phyloP scores from a whole-genome alignment of 1,284 basidiomycete species.

The Pholiota adiposa region DNA sequence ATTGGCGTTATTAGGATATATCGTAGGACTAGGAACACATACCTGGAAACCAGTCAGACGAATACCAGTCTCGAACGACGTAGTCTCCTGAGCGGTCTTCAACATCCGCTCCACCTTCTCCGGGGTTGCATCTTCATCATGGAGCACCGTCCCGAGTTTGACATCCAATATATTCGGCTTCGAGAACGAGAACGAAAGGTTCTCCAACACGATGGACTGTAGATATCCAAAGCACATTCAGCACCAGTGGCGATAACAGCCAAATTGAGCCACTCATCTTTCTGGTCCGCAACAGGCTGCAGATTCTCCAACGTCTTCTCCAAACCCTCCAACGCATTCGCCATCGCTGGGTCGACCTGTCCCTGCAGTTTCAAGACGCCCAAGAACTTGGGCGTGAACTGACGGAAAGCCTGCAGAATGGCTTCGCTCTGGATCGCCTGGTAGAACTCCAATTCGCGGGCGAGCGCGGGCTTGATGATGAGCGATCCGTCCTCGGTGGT shows the following conservation, averaged over 20 bases:
- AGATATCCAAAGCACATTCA: slow-evolving; percentile 16
- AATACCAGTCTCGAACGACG: slow-evolving; percentile 77
- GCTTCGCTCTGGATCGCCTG: slow-evolving; percentile 54
- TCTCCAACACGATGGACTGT: slow-evolving; percentile 87
- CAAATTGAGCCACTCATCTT: slow-evolving; percentile 49
- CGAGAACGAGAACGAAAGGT: slow-evolving; percentile 73
- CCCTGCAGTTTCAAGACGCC: slow-evolving; percentile 79
- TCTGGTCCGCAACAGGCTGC: slow-evolving; percentile 38
- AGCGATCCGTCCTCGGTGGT: slow-evolving; percentile 77
- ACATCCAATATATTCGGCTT: slow-evolving; percentile 90
- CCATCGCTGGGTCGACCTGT: slow-evolving; percentile 40
- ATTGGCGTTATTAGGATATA: not conserved
- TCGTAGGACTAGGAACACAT: slow-evolving; percentile 34
- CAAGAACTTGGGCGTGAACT: slow-evolving; percentile 73
- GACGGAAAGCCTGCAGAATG: slow-evolving; percentile 47
- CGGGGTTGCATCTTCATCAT: slow-evolving; percentile 68
- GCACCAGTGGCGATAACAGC: not conserved
- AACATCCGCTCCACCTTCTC: slow-evolving; percentile 86
- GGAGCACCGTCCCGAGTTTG: slow-evolving; percentile 89
- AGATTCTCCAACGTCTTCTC: slow-evolving; percentile 27
- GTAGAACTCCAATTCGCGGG: slow-evolving; percentile 84
- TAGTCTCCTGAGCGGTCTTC: slow-evolving; percentile 71
- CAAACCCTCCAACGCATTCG: slow-evolving; percentile 24
- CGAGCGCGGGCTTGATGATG: slow-evolving; percentile 84
- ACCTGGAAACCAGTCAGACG: slow-evolving; percentile 92